Percentiles rank a stretch among this genome's conserved stretches.
Conservation (phyloP, 176 grass and related monocot genomes). For the Cenchrus fungigraminus region DNA sequence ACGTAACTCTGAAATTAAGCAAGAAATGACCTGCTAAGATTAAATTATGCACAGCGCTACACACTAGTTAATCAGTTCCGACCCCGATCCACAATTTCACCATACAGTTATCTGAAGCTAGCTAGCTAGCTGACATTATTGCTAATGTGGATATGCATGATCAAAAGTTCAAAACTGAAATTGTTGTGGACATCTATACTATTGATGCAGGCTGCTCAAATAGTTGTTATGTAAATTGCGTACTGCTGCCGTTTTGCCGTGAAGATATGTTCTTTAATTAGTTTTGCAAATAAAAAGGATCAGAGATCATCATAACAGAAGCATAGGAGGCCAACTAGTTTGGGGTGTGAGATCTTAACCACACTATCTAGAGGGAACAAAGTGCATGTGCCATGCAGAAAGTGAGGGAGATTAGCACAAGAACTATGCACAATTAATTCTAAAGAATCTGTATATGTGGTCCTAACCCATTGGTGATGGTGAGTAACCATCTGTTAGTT, state of each 20-base stretch:
- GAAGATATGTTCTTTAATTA: not conserved
- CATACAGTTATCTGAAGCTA: not conserved
- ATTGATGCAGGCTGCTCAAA: not conserved
- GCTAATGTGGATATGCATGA: not conserved
- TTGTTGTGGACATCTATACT: no score
- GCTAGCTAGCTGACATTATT: not conserved
- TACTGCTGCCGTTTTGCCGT: not conserved
- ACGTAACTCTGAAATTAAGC: not conserved
- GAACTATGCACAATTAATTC: constrained; percentile 32
- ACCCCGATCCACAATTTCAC: not conserved
- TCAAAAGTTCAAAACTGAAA: not conserved
- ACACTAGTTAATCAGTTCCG: not conserved
- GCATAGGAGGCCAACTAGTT: constrained; percentile 39
- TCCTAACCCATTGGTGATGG: constrained; percentile 58
- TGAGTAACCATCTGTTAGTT: constrained; percentile 33
- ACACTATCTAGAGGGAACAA: constrained; percentile 49
- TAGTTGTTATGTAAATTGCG: constrained; percentile 5
- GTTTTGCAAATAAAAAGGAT: constrained; percentile 1
- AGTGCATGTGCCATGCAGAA: constrained; percentile 61
- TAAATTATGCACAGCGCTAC: not conserved
- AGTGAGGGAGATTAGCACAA: constrained; percentile 51
- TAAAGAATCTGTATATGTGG: constrained; percentile 39
- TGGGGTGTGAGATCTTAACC: constrained; percentile 15
- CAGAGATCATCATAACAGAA: constrained; percentile 14
- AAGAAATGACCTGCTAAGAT: not conserved